A percentile compares a stretch with the other conserved stretches of the same genome.
These are phyloP conservation scores for Cairneyella variabilis DNA, from an alignment of 495 filamentous ascomycete genomes.

Conservation along the genomic window DNA sequence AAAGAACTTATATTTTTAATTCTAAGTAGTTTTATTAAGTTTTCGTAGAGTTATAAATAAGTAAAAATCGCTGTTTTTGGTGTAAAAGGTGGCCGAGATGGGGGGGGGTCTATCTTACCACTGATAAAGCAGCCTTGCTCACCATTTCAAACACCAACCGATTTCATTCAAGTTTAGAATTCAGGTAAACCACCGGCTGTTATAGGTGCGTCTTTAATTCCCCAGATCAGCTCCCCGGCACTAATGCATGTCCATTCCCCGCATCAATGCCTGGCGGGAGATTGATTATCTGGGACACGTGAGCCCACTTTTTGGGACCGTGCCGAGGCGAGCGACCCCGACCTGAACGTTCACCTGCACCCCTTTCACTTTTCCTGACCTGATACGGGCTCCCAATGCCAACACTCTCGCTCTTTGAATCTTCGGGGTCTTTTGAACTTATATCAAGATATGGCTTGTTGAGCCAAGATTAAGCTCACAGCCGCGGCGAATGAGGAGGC, in stretches of 20 bases:
- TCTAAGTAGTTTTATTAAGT: too few species aligned
- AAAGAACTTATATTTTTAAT: too few species aligned
- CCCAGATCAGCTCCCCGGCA: not conserved
- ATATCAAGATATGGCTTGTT: not conserved
- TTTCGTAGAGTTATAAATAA: too few species aligned
- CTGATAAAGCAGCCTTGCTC: too few species aligned
- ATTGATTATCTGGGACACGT: not conserved
- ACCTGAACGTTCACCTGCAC: not conserved
- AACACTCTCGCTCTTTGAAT: not conserved
- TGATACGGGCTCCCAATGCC: not conserved
- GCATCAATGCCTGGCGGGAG: not conserved
- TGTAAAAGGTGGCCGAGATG: too few species aligned
- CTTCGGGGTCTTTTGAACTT: not conserved
- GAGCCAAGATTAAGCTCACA: not conserved
- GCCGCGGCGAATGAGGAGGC: not conserved
- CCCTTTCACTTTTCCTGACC: not conserved
- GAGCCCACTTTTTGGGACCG: not conserved
- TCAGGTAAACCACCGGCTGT: too few species aligned
- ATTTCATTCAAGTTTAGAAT: too few species aligned
- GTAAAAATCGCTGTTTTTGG: too few species aligned
- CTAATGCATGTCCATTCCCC: not conserved
- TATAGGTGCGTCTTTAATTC: not conserved
- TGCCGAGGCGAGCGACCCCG: not conserved
- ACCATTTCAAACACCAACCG: too few species aligned
- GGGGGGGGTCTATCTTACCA: too few species aligned